Conservation (phyloP, 2,329 filamentous ascomycete species). For the Aspergillus spinulosporus region DNA sequence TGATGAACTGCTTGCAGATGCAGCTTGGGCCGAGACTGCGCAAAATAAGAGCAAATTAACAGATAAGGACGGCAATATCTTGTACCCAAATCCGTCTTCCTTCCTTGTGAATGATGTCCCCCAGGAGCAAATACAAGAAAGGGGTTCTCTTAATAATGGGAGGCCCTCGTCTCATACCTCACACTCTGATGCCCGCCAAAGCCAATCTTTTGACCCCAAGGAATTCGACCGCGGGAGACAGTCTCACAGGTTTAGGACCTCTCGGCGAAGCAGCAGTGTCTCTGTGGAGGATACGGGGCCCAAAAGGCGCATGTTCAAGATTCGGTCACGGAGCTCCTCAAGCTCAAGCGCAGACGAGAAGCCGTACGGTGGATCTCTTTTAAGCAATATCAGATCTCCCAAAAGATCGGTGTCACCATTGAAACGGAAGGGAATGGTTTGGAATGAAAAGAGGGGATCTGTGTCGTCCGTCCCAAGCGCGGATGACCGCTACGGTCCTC, state of each 20-base stretch:
- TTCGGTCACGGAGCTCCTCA: slow-evolving; percentile 55
- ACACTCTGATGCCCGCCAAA: slow-evolving; percentile 44
- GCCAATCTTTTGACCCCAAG: slow-evolving; percentile 43
- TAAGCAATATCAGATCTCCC: slow-evolving; percentile 1
- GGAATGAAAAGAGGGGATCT: slow-evolving; percentile 55
- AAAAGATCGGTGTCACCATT: slow-evolving; percentile 13
- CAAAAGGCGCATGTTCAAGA: slow-evolving; percentile 55
- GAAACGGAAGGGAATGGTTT: slow-evolving; percentile 4
- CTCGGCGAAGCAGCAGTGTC: slow-evolving; percentile 57
- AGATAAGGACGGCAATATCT: slow-evolving; percentile 71
- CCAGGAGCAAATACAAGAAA: slow-evolving; percentile 20
- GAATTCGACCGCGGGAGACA: slow-evolving; percentile 58
- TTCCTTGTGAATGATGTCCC: slow-evolving; percentile 21
- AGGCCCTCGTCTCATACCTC: slow-evolving; percentile 29
- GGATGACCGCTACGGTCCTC: slow-evolving; percentile 32
- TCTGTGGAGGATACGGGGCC: slow-evolving; percentile 53
- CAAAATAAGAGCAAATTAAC: slow-evolving; percentile 79
- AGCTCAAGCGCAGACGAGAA: slow-evolving; percentile 52
- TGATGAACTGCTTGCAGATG: slow-evolving; percentile 83
- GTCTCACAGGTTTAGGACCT: slow-evolving; percentile 60
- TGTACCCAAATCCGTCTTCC: slow-evolving; percentile 52
- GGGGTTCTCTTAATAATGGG: slow-evolving; percentile 25
- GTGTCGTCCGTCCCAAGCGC: slow-evolving; percentile 56
- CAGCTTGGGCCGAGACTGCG: slow-evolving; percentile 83
- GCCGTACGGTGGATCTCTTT: slow-evolving; percentile 13